Base-by-base conservation (phyloP, 108 stramenopile species). In the Mediolabrus comicus region DNA sequence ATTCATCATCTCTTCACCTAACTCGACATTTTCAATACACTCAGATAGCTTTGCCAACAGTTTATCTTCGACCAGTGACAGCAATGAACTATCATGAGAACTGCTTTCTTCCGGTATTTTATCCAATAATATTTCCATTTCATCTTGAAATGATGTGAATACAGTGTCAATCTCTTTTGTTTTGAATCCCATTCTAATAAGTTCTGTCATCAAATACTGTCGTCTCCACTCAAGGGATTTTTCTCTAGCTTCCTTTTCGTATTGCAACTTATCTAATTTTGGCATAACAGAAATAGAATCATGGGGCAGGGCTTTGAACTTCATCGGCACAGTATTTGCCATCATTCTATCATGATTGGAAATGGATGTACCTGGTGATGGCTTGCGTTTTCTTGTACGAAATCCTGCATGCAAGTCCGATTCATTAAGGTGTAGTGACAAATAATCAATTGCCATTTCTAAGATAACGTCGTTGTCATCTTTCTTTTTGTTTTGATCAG, bases 371-470 rank as follows among this genome's bases (percentile, higher is more conserved):
- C 26, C 39, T 28, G 29, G 54, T 24, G 29, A 16, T n/a, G 53
- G n/a, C 34, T 64, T 70, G 17, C 62, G 41, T 35, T 78, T 80
- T 22, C 64, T 64, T 2, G 59, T 54, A 38, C 43, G 82, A 59
- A 91, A 86, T 7, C 90, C 87, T 27, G 35, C 24, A 2, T 74
- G 66, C 41, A 91, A 39, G 28, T 87, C 83, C 1, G 67, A 43
- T 54, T 91, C 86, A 13, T 74, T 46, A 34, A 91, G 60, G 63
- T 91, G 90, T 3, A 91, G 67, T 65, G 87, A 91, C 0, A 91
- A 67, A 84, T 84, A 91, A 56, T 91, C 90, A 81, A 91, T 76
- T n/a, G 90, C 84, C 46, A 80, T 65, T 46, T 72, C 71, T 24
- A 81, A 51, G 26, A 67, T 31, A 19, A 26, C 33, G 11, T 70